Conservation (phyloP, 345 rosid species). For the Populus deltoides region DNA sequence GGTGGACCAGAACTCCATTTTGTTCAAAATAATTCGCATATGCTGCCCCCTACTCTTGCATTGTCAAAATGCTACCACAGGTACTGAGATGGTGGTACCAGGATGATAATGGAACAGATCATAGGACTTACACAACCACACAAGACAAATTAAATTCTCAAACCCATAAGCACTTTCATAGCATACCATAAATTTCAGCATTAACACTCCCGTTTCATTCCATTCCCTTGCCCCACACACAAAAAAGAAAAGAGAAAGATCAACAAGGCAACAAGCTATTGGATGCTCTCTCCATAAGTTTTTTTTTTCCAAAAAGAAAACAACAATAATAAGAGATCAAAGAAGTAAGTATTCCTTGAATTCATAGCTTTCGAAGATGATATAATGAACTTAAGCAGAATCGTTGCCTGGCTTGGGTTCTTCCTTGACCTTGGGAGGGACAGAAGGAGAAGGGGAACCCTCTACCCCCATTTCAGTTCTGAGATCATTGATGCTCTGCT, state of each 20-base stretch:
- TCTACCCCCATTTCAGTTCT: conserved; percentile 64
- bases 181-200: neutral
- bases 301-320: too few species aligned
- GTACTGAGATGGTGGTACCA: too few species aligned
- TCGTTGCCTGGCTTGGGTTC: conserved; percentile 49
- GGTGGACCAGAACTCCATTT: neutral
- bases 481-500: conserved; percentile 80
- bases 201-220: neutral
- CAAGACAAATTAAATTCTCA: neutral
- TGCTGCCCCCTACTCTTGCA: neutral
- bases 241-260: neutral
- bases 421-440: conserved; percentile 41
- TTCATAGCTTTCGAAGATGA: neutral
- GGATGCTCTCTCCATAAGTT: neutral
- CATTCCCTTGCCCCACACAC: neutral
- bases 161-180: neutral
- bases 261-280: neutral
- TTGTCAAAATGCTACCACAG: neutral
- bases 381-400: conserved; percentile 19
- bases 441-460: conserved; percentile 56
- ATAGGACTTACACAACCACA: neutral
- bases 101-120: neutral
- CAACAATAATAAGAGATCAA: neutral
- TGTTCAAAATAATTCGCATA: neutral
- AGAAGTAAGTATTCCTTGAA: neutral